Base-by-base conservation (phyloP, 495 filamentous ascomycete genomes). In the Penicillium paradoxum region DNA sequence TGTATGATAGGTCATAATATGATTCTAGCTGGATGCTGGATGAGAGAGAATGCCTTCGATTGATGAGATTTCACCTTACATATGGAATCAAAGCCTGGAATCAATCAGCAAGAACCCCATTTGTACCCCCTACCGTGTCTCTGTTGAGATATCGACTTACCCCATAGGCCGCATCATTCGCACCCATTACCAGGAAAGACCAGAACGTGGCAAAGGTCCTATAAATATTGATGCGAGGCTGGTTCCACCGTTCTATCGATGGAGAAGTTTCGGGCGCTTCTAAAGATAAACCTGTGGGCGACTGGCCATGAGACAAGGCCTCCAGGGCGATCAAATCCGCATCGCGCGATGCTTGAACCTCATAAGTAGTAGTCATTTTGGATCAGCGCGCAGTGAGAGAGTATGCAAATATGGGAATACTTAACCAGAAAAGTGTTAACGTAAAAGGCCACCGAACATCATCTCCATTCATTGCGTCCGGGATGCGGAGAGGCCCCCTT, bases 141-240 rank as follows among this genome's bases (percentile, higher is more conserved):
- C 27, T 25, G 27, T 32, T 1, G 19, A n/a, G 21, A 24, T 25
- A 14, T 27, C 32, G 33, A 63, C 83, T 75, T 71, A 89, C 87
- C 38, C 89, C 89, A 57, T 86, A 86, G 1, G 86, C 86, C 17
- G 84, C 86, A 73, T 96, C 90, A 65, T 89, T 93, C 60, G 82
- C 77, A 6, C 90, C 90, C 81, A 93, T 84, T 5, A 89, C 79
- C 13, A 89, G 71, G 59, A 96, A 93, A 41, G 71, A 74, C 75
- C 81, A 88, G 57, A 88, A 83, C n/a, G 85, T 83, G 3, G 84
- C 68, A 24, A 83, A 65, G 7, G 83, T 76, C 15, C 89, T 80
- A 56, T 72, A 83, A 11, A 84, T 73, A 68, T 91, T 93, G 17
- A 74, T 73, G 10, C 73, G 67, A 2, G 87, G 79, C 24, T 79